These are phyloP conservation scores for Pichia sp. DNA, from an alignment of 1,139 yeast genomes.

Conservation along the genomic window DNA sequence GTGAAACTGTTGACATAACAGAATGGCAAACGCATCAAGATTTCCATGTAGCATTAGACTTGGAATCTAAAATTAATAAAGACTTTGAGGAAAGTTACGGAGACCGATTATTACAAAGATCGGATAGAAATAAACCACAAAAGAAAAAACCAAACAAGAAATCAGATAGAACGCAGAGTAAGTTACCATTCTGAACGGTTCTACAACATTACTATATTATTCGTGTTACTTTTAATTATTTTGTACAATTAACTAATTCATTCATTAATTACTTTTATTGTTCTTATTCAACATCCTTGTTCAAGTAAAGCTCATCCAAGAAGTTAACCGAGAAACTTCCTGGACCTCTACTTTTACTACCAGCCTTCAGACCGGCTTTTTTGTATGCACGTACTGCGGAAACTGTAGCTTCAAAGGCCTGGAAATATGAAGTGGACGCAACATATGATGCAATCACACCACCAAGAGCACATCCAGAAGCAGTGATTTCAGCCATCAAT, in stretches of 20 bases:
- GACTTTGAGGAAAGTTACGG: conserved; percentile 15
- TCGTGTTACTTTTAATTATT: not conserved
- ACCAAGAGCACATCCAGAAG: conserved; percentile 86
- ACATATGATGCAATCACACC: conserved; percentile 64
- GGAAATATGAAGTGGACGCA: conserved; percentile 43
- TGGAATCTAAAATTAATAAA: conserved; percentile 27
- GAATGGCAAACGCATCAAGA: conserved; percentile 34
- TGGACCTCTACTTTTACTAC: conserved; percentile 23
- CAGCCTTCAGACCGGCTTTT: conserved; percentile 62
- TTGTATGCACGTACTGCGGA: conserved; percentile 66
- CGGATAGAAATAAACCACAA: not conserved
- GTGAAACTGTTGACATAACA: conserved; percentile 16
- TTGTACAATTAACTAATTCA: too few species aligned
- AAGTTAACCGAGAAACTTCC: conserved; percentile 27
- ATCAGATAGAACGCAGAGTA: conserved; percentile 9
- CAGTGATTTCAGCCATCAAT: conserved; percentile 76
- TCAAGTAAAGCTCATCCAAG: conserved; percentile 21
- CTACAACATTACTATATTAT: not conserved
- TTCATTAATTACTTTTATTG: too few species aligned
- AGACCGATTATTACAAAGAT: conserved; percentile 15
- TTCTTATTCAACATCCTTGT: not conserved
- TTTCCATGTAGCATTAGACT: conserved; percentile 33
- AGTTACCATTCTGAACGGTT: conserved; percentile 13
- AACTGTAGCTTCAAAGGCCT: conserved; percentile 48
- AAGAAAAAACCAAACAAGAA: not conserved